A percentile compares a stretch with the other conserved stretches of the same genome.
These are phyloP conservation scores for Beauveria brongniartii DNA, from an alignment of 2,329 filamentous ascomycete genomes.

Conservation along the genomic window DNA sequence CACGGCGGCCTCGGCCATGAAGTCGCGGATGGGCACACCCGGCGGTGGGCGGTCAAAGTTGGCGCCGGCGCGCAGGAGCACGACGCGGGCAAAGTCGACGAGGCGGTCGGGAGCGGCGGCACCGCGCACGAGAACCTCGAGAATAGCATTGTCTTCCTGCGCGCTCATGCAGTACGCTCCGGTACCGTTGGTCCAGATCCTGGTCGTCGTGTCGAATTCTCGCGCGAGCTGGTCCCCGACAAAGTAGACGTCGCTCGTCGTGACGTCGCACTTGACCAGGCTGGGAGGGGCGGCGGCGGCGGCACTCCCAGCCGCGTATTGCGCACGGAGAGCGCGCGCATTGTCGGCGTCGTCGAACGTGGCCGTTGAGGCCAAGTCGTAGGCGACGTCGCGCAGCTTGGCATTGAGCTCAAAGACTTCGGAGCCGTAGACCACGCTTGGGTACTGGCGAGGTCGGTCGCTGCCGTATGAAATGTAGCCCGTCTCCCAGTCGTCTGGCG, in stretches of 20 bases:
- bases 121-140: slow-evolving; percentile 56
- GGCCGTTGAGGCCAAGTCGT: slow-evolving; percentile 40
- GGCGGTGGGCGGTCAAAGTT: slow-evolving; percentile 65
- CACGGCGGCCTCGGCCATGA: slow-evolving; percentile 43
- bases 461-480: slow-evolving; percentile 62
- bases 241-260: slow-evolving; percentile 67
- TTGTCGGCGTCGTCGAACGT: slow-evolving; percentile 35
- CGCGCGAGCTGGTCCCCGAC: slow-evolving; percentile 51
- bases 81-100: slow-evolving; percentile 58
- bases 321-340: slow-evolving; percentile 38
- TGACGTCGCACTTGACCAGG: slow-evolving; percentile 57
- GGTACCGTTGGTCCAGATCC: slow-evolving; percentile 57
- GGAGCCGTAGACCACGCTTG: slow-evolving; percentile 54
- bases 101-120: slow-evolving; percentile 45
- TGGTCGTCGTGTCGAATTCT: slow-evolving; percentile 58
- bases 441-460: slow-evolving; percentile 46
- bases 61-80: slow-evolving; percentile 59
- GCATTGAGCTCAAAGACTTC: slow-evolving; percentile 62
- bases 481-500: slow-evolving; percentile 55
- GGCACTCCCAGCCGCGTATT: slow-evolving; percentile 33
- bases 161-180: slow-evolving; percentile 63
- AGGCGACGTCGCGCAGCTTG: slow-evolving; percentile 46
- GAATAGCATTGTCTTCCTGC: slow-evolving; percentile 64
- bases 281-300: slow-evolving; percentile 40
- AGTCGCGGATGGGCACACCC: slow-evolving; percentile 45